Conservation (phyloP, 106 monocot genomes). For the Allium cepa region DNA sequence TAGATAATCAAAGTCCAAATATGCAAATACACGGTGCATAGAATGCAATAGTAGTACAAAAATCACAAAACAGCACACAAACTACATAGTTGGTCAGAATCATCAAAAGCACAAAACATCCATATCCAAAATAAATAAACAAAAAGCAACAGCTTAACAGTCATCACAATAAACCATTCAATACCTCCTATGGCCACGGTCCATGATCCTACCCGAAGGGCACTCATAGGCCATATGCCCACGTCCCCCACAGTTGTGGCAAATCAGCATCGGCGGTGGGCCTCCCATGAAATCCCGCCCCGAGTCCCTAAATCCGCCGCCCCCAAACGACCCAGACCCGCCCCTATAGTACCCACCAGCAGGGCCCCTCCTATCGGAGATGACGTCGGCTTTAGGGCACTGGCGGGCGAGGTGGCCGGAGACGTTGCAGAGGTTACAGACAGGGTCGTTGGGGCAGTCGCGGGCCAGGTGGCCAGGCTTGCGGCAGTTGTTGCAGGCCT, state of each 20-base stretch:
- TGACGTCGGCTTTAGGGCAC: constrained; percentile 67
- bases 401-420: constrained; percentile 70
- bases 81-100: too few relatives aligned
- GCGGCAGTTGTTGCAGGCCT: constrained; percentile 96
- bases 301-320: constrained; percentile 31
- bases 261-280: constrained; percentile 26
- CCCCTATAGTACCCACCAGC: constrained; percentile 1
- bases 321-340: not conserved
- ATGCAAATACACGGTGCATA: too few relatives aligned
- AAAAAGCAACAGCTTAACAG: not conserved
- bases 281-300: constrained; percentile 45
- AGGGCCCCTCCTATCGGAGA: constrained; percentile 31
- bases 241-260: constrained; percentile 64
- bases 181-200: constrained; percentile 28
- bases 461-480: constrained; percentile 84
- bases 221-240: constrained; percentile 68
- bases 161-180: constrained; percentile 5
- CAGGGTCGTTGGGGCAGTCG: constrained; percentile 83
- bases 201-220: constrained; percentile 56
- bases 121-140: not conserved
- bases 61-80: too few relatives aligned
- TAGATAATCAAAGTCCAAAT: too few relatives aligned
- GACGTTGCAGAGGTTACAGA: constrained; percentile 87
- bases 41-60: too few relatives aligned
- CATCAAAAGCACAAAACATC: not conserved